phyloP scores from a whole-genome alignment of 192 early-diverging fungal species.

The Umbelopsis vinacea region DNA sequence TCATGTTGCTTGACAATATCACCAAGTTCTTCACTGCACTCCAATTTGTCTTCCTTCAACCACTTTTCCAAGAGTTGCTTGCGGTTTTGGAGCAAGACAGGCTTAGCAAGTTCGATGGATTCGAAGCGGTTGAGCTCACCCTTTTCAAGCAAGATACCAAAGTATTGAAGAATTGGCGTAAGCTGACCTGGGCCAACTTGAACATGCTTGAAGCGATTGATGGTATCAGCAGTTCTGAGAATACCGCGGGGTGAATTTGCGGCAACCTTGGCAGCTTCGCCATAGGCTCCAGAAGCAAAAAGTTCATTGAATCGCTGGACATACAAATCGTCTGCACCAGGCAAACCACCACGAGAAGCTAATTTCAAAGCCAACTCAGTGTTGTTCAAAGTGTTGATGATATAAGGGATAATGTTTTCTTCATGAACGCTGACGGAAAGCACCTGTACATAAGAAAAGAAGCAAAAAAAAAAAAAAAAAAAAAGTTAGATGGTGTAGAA shows the following conservation, averaged over 20 bases:
- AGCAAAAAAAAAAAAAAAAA: conserved; percentile 9
- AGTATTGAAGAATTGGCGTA: conserved; percentile 96
- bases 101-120: conserved; percentile 90
- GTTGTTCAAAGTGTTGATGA: conserved; percentile 82
- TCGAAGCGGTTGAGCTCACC: conserved; percentile 94
- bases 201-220: conserved; percentile 92
- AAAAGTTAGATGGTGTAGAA: not conserved
- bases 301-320: conserved; percentile 89
- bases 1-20: conserved; percentile 96
- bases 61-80: conserved; percentile 97
- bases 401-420: conserved; percentile 87
- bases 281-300: conserved; percentile 75
- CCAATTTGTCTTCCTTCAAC: conserved; percentile 98
- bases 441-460: conserved; percentile 59
- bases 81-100: conserved; percentile 86
- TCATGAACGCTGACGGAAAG: conserved; percentile 95
- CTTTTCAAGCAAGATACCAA: conserved; percentile 94
- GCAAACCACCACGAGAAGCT: conserved; percentile 87
- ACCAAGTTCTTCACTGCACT: conserved; percentile 98
- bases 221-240: conserved; percentile 91
- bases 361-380: conserved; percentile 88
- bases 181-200: conserved; percentile 77
- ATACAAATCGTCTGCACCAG: conserved; percentile 93
- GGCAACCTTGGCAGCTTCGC: conserved; percentile 93
- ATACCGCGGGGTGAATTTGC: conserved; percentile 93